Percentiles rank a stretch among this genome's conserved stretches.
These are phyloP conservation scores for Neltuma alba DNA, from an alignment of 306 rosid species.

Conservation along the genomic window DNA sequence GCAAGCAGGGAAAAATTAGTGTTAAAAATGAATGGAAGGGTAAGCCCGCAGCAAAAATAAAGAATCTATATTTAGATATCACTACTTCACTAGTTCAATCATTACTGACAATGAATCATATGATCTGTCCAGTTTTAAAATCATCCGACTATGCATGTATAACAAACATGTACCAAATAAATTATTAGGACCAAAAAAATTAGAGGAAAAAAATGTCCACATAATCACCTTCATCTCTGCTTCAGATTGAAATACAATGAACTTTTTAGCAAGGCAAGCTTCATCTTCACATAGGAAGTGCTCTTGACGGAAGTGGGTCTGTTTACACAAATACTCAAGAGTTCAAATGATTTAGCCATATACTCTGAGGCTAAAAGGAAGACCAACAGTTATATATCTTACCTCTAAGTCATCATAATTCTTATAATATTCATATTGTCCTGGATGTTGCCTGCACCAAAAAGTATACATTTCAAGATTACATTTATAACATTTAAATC, in stretches of 20 bases:
- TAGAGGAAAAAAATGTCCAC: conserved; percentile 9
- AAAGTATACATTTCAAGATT: conserved; percentile 26
- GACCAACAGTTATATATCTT: conserved; percentile 42
- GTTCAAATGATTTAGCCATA: conserved; percentile 21
- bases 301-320: conserved; percentile 91
- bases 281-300: conserved; percentile 99
- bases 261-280: conserved; percentile 84
- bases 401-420: conserved; percentile 96
- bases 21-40: conserved; percentile 34
- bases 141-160: conserved; percentile 10
- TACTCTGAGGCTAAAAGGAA: conserved; percentile 7
- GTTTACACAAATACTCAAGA: conserved; percentile 28
- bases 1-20: conserved; percentile 22
- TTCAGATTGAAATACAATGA: conserved; percentile 84
- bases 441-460: conserved; percentile 82
- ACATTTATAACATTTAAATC: conserved; percentile 26
- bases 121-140: not conserved
- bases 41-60: conserved; percentile 1
- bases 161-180: conserved; percentile 4
- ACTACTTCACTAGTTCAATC: not conserved
- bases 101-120: not conserved
- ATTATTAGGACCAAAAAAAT: not conserved
- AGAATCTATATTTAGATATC: not conserved
- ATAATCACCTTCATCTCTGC: conserved; percentile 85
- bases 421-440: conserved; percentile 83